Conservation (phyloP, 176 grass and related monocot genomes). For the Dendrocalamus sinicus region DNA sequence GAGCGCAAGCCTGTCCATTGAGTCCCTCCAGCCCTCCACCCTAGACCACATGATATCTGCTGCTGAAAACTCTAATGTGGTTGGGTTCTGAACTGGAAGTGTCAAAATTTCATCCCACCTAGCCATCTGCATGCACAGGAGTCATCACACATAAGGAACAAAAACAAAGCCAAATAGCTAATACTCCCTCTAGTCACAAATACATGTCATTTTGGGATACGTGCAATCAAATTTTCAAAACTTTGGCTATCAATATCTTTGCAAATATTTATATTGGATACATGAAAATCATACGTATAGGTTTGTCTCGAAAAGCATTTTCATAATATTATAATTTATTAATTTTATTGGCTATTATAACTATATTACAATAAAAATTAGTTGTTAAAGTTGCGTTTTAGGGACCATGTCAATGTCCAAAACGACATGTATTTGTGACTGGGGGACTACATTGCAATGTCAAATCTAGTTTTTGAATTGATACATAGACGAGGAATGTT, state of each 20-base stretch:
- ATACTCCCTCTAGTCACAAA: neutral
- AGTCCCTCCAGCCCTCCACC: constrained; percentile 89
- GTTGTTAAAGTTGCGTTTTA: too few relatives aligned
- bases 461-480: neutral
- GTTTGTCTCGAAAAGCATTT: too few relatives aligned
- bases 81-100: constrained; percentile 90
- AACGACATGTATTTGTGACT: too few relatives aligned
- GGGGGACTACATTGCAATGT: neutral
- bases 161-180: neutral
- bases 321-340: too few relatives aligned
- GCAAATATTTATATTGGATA: too few relatives aligned
- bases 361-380: too few relatives aligned
- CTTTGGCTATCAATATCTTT: too few relatives aligned
- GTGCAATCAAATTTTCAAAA: too few relatives aligned
- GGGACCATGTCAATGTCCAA: too few relatives aligned
- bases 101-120: constrained; percentile 96
- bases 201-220: too few relatives aligned
- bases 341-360: too few relatives aligned
- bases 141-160: neutral
- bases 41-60: constrained; percentile 87
- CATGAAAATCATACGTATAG: too few relatives aligned
- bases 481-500: neutral
- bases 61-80: constrained; percentile 79
- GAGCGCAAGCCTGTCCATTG: constrained; percentile 87
- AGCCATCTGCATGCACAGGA: constrained; percentile 62